phyloP scores from a whole-genome alignment of 2,329 filamentous ascomycete species.

The Sporothrix globosa region DNA sequence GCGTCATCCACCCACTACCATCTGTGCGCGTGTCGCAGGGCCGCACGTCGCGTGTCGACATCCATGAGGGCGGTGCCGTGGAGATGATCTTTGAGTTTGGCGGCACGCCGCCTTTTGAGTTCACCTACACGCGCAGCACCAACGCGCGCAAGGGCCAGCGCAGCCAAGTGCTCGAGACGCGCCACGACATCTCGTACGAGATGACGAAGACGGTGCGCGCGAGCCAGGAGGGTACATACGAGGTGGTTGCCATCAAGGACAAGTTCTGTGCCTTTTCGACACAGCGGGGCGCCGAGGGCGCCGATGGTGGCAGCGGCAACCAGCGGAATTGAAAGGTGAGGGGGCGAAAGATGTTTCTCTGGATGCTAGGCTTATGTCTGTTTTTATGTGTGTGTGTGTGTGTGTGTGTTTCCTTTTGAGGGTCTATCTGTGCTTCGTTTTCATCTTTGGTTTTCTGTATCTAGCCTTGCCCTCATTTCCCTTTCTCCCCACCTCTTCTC shows the following conservation, averaged over 20 bases:
- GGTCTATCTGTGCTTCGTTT: neutral
- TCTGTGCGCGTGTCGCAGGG: conserved; percentile 89
- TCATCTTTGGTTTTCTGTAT: neutral
- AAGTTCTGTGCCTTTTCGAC: conserved; percentile 87
- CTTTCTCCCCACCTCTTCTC: neutral
- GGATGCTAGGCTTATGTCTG: neutral
- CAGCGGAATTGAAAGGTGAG: conserved; percentile 42
- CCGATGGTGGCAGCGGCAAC: conserved; percentile 43
- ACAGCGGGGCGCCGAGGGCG: conserved; percentile 58
- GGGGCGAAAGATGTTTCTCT: neutral
- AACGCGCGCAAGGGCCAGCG: conserved; percentile 79
- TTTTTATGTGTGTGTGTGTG: neutral
- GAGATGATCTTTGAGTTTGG: conserved; percentile 95
- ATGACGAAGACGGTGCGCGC: conserved; percentile 80
- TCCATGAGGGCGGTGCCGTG: conserved; percentile 93
- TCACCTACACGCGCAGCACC: conserved; percentile 90
- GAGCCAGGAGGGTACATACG: conserved; percentile 93
- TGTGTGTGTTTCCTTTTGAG: neutral
- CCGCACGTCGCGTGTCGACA: conserved; percentile 78
- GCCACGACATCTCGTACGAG: conserved; percentile 82
- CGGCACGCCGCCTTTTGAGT: conserved; percentile 95
- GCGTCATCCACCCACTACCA: conserved; percentile 88
- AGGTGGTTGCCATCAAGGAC: conserved; percentile 96
- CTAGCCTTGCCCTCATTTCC: neutral
- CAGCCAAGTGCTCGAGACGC: conserved; percentile 82